Percentiles rank a stretch among this genome's conserved stretches.
Conservation (phyloP, 805 yeast species). For the Ogataea nonfermentans region DNA sequence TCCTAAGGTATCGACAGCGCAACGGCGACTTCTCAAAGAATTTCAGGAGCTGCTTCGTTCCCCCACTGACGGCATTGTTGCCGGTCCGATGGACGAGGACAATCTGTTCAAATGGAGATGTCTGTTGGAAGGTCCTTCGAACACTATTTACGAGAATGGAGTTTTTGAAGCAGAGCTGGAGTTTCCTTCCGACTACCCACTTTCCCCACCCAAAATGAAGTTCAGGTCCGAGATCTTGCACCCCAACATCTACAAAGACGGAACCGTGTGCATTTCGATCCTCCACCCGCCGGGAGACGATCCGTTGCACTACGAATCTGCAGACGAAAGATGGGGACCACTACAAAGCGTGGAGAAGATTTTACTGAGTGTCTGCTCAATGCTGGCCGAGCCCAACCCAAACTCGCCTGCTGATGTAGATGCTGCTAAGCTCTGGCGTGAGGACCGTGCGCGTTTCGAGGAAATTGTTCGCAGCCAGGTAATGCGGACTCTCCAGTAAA, state of each 20-base stretch:
- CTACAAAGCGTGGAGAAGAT: constrained; percentile 98
- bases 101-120: constrained; percentile 56
- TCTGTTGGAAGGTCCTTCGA: constrained; percentile 50
- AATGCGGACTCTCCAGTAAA: constrained; percentile 68
- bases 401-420: constrained; percentile 92
- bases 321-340: constrained; percentile 98
- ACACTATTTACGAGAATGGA: constrained; percentile 56
- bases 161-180: constrained; percentile 49
- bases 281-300: constrained; percentile 97
- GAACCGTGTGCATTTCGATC: constrained; percentile 93
- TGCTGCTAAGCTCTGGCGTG: constrained; percentile 88
- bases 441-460: constrained; percentile 66
- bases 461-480: constrained; percentile 66
- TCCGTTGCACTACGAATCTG: constrained; percentile 91
- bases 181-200: constrained; percentile 54
- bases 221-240: constrained; percentile 83
- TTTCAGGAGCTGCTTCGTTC: constrained; percentile 81
- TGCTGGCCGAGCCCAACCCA: constrained; percentile 95
- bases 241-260: constrained; percentile 92
- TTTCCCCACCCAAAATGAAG: constrained; percentile 55
- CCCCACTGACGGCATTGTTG: constrained; percentile 93
- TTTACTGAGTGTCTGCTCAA: constrained; percentile 84
- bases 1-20: constrained; percentile 51
- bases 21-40: constrained; percentile 81
- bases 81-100: constrained; percentile 76